phyloP scores from a whole-genome alignment of 2,329 filamentous ascomycete genomes.

The Sarocladium oryzae region DNA sequence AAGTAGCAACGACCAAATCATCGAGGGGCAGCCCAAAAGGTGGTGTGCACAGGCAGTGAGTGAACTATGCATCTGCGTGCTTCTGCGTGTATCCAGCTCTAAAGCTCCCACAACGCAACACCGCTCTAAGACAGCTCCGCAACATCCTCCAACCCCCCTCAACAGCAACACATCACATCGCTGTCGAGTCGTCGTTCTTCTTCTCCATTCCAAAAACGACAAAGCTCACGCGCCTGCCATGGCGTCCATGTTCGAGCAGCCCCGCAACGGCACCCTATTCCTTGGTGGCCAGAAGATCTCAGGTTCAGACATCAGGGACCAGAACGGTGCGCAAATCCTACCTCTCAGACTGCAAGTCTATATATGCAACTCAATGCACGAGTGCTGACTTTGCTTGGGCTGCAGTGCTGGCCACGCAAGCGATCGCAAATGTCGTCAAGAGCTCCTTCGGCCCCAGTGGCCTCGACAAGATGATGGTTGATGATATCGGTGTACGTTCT shows the following conservation, averaged over 20 bases:
- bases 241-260: conserved; percentile 94
- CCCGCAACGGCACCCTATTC: conserved; percentile 92
- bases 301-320: conserved; percentile 90
- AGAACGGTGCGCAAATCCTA: conserved; percentile 63
- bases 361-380: conserved; percentile 13
- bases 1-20: conserved; percentile 8
- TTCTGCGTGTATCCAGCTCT: conserved; percentile 1
- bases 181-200: conserved; percentile 4
- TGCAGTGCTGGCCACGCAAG: conserved; percentile 84
- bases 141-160: neutral
- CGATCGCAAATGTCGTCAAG: conserved; percentile 98
- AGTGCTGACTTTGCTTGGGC: neutral
- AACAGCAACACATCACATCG: neutral
- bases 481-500: conserved; percentile 81
- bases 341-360: neutral
- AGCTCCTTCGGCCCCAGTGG: conserved; percentile 96
- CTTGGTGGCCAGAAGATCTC: conserved; percentile 97
- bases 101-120: neutral
- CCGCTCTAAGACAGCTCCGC: neutral
- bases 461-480: conserved; percentile 99
- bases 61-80: neutral
- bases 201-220: neutral
- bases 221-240: conserved; percentile 42
- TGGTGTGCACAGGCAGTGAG: conserved; percentile 6
- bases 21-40: conserved; percentile 9